A percentile compares a stretch with the other conserved stretches of the same genome.
These are phyloP conservation scores for Stachybotrys elegans DNA, from an alignment of 2,329 filamentous ascomycete species.

Conservation along the genomic window DNA sequence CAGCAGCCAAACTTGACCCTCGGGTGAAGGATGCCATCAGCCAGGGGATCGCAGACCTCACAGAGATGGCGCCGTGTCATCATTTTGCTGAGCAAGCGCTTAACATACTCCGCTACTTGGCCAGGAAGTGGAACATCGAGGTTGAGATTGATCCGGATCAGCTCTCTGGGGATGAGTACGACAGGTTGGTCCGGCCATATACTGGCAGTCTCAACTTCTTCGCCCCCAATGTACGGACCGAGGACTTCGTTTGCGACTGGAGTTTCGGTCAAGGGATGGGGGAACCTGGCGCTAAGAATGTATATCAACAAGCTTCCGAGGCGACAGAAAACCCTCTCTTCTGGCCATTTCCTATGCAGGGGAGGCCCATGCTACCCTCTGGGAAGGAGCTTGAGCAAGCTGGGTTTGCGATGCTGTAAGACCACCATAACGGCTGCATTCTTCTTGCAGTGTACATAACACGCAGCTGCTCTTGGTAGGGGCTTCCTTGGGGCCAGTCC, in stretches of 20 bases:
- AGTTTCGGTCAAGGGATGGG: conserved; percentile 19
- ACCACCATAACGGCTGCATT: not conserved
- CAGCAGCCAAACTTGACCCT: conserved; percentile 29
- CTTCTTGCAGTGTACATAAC: no score
- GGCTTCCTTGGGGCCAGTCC: no score
- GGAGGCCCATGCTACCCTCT: conserved; percentile 46
- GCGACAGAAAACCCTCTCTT: conserved; percentile 49
- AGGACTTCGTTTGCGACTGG: conserved; percentile 46
- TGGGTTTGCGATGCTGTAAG: conserved; percentile 41
- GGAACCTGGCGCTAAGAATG: conserved; percentile 8
- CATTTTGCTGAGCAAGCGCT: conserved; percentile 57
- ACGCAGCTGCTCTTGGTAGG: no score
- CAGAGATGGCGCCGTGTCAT: conserved; percentile 57
- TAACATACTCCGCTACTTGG: conserved; percentile 53
- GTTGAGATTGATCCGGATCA: conserved; percentile 34
- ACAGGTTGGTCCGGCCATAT: conserved; percentile 38
- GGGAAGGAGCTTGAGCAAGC: conserved; percentile 44
- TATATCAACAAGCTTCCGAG: conserved; percentile 24
- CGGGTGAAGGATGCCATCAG: conserved; percentile 40
- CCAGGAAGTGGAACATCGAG: conserved; percentile 54
- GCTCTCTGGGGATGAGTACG: conserved; percentile 29
- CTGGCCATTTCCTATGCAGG: conserved; percentile 58
- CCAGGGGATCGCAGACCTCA: conserved; percentile 52
- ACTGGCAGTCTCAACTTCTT: conserved; percentile 55
- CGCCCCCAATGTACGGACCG: conserved; percentile 40